These are phyloP conservation scores for Calonectria montana DNA, from an alignment of 2,329 filamentous ascomycete genomes.

Conservation along the genomic window DNA sequence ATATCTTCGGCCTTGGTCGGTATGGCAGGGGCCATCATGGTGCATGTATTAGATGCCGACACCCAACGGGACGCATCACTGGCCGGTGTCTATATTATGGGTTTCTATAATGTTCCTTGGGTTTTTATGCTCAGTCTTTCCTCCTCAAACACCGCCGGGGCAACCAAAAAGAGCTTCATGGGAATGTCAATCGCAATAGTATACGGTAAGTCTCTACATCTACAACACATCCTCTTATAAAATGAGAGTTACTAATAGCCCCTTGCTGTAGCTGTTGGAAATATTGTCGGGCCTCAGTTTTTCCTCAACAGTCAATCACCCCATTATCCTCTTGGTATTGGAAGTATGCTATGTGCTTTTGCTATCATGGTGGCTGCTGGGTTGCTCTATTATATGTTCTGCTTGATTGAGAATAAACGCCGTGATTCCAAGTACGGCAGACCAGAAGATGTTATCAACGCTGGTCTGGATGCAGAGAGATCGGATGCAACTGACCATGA, in stretches of 20 bases:
- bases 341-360: constrained; percentile 43
- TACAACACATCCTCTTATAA: background rate
- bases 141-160: constrained; percentile 45
- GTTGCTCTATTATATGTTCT: constrained; percentile 35
- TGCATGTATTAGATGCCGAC: constrained; percentile 35
- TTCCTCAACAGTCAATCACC: constrained; percentile 43
- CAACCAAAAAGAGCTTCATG: constrained; percentile 47
- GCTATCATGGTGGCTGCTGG: constrained; percentile 37
- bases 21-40: constrained; percentile 41
- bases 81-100: constrained; percentile 47
- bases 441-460: background rate
- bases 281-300: constrained; percentile 47
- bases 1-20: constrained; percentile 37
- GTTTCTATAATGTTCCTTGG: constrained; percentile 47
- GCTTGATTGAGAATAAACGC: constrained; percentile 38
- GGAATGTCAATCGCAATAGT: constrained; percentile 42
- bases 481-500: background rate
- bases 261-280: constrained; percentile 39
- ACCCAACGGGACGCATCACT: constrained; percentile 38
- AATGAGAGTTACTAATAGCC: background rate
- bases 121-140: constrained; percentile 40
- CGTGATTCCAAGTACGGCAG: constrained; percentile 26
- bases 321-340: constrained; percentile 42
- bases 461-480: background rate
- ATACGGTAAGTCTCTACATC: constrained; percentile 31